Evolutionary conservation across 2,329 filamentous ascomycete genomes (phyloP).

Genomic region (Fusarium guadeloupense): DNA sequence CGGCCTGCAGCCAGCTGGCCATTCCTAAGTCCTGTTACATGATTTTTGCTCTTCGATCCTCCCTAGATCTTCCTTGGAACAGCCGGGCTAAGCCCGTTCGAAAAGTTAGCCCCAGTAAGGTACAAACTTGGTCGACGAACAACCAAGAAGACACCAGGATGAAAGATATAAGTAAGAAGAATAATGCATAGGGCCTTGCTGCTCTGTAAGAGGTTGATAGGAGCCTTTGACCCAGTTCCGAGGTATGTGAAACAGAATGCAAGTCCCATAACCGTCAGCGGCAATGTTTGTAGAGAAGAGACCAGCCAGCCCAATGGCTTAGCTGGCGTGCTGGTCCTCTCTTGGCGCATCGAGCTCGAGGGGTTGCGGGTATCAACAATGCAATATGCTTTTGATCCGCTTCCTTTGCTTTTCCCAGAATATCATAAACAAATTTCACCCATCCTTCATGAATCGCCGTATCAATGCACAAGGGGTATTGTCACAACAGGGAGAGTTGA

Average conservation of each 20-base stretch:
- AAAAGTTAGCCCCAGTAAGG: conserved; percentile 11
- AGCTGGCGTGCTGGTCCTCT: conserved; percentile 18
- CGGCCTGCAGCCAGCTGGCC: conserved; percentile 7
- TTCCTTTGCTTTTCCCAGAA: conserved; percentile 45
- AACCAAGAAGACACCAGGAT: conserved; percentile 5
- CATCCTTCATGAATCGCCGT: conserved; percentile 42
- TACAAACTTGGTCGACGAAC: conserved; percentile 12
- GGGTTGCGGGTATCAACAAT: conserved; percentile 47
- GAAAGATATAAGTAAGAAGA: conserved; percentile 21
- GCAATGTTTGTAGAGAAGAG: conserved; percentile 23
- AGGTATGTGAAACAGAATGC: conserved; percentile 42
- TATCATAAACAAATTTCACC: conserved; percentile 43
- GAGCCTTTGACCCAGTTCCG: conserved; percentile 27
- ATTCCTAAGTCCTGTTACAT: conserved; percentile 14
- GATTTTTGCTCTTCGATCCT: conserved; percentile 2
- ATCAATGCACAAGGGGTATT: conserved; percentile 44
- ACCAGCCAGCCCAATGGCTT: conserved; percentile 13
- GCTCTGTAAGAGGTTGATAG: conserved; percentile 21
- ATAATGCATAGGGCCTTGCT: conserved; percentile 21
- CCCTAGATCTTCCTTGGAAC: conserved; percentile 6
- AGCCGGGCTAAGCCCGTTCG: conserved; percentile 6
- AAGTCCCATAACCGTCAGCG: conserved; percentile 41
- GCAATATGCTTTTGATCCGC: conserved; percentile 46
- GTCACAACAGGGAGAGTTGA: conserved; percentile 36
- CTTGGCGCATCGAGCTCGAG: conserved; percentile 32